Conservation (phyloP, 1,284 basidiomycete species). For the Anthracocystis panici-leucophaei region DNA sequence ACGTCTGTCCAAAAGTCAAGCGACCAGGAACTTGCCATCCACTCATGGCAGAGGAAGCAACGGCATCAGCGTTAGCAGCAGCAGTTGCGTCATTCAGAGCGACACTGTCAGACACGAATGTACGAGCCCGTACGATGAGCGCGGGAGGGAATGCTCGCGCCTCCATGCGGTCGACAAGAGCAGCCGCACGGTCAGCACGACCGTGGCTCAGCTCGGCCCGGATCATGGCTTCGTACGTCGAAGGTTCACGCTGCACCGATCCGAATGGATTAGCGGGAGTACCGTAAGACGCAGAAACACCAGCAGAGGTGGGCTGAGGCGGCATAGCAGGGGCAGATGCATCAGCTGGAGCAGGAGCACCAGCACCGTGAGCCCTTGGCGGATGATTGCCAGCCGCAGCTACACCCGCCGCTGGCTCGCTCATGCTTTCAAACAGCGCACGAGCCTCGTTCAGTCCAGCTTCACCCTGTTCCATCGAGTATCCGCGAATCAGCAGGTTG, state of each 20-base stretch:
- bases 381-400: slow-evolving; percentile 91
- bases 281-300: not conserved
- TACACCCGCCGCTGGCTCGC: slow-evolving; percentile 86
- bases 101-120: slow-evolving; percentile 39
- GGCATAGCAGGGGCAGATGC: slow-evolving; percentile 9
- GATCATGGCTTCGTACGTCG: slow-evolving; percentile 92
- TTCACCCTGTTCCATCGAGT: slow-evolving; percentile 78
- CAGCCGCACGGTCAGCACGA: slow-evolving; percentile 78
- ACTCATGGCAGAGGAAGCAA: not conserved
- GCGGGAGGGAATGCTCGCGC: slow-evolving; percentile 74
- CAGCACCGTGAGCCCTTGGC: slow-evolving; percentile 71
- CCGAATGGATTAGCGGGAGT: slow-evolving; percentile 69
- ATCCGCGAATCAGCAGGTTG: slow-evolving; percentile 85
- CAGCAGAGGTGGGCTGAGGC: not conserved
- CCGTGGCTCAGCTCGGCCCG: slow-evolving; percentile 87
- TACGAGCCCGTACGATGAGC: slow-evolving; percentile 61
- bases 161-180: slow-evolving; percentile 81
- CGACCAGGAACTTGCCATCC: not conserved
- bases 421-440: slow-evolving; percentile 82
- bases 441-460: slow-evolving; percentile 71
- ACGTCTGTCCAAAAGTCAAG: slow-evolving; percentile 37
- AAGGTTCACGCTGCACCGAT: slow-evolving; percentile 88
- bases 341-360: slow-evolving; percentile 58
- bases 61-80: not conserved
- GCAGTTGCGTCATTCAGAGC: not conserved